Evolutionary conservation across 108 stramenopile species (phyloP).

Genomic region (Nitzschia sp.): DNA sequence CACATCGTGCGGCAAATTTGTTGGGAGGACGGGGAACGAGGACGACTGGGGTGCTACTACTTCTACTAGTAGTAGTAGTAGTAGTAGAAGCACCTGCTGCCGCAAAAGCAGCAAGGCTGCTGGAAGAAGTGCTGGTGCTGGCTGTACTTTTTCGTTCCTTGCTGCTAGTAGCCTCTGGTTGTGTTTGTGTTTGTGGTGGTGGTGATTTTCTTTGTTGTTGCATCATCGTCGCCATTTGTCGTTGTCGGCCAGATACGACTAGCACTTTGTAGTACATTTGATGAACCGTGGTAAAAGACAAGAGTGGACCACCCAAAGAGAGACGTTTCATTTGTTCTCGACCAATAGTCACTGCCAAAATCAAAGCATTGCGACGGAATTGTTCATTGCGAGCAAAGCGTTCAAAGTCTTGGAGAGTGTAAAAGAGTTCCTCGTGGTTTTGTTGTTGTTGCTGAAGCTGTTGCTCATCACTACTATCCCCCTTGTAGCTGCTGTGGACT

Average conservation of each 20-base stretch:
- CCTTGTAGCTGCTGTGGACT: no score
- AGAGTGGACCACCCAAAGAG: neutral
- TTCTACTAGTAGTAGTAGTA: neutral
- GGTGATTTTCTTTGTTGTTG: neutral
- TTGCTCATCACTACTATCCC: no score
- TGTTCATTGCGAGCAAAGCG: constrained; percentile 28
- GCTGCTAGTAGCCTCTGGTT: no score
- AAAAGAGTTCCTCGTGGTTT: neutral
- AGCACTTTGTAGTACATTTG: neutral
- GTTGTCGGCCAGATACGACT: no score
- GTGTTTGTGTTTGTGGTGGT: no score
- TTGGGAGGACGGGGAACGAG: no score
- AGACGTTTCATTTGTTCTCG: neutral
- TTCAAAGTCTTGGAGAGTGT: neutral
- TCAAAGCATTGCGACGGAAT: neutral
- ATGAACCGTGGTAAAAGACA: constrained; percentile 1
- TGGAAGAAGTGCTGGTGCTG: no score
- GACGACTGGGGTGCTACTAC: neutral
- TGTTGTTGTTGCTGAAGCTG: neutral
- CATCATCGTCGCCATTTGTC: neutral
- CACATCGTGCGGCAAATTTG: no score
- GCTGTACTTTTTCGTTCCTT: no score
- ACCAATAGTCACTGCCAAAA: neutral
- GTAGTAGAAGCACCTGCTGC: neutral
- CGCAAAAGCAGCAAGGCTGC: neutral